Conservation (phyloP, 176 grass and related monocot genomes). For the Dendrocalamus sinicus region DNA sequence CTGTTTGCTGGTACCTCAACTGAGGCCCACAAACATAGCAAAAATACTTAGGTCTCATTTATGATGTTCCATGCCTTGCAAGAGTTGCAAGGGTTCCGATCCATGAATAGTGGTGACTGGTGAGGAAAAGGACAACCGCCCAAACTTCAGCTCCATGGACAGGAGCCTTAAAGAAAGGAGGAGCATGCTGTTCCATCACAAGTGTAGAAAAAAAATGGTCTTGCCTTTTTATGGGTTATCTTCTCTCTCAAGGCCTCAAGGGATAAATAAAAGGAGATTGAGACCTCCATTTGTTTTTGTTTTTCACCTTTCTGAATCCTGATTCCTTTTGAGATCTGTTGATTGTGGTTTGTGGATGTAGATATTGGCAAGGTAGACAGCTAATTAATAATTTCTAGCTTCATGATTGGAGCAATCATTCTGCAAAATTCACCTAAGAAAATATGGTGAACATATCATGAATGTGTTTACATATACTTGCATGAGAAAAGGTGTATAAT, state of each 20-base stretch:
- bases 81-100: constrained; percentile 67
- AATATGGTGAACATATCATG: constrained; percentile 25
- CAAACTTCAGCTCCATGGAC: constrained; percentile 46
- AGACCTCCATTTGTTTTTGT: constrained; percentile 39
- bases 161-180: constrained; percentile 43
- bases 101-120: constrained; percentile 64
- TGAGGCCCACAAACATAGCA: constrained; percentile 49
- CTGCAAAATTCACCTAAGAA: constrained; percentile 23
- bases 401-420: constrained; percentile 53
- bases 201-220: constrained; percentile 33
- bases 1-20: constrained; percentile 61
- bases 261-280: constrained; percentile 43
- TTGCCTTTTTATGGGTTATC: constrained; percentile 47
- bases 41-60: constrained; percentile 50
- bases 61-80: constrained; percentile 54
- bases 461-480: constrained; percentile 14
- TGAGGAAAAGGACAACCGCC: constrained; percentile 52
- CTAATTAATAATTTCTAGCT: constrained; percentile 35
- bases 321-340: constrained; percentile 38
- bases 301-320: constrained; percentile 36
- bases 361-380: constrained; percentile 8
- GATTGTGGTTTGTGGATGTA: constrained; percentile 19
- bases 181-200: constrained; percentile 38
- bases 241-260: constrained; percentile 18
- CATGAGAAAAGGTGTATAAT: background rate